Base-by-base conservation (phyloP, 352 stramenopile genomes). In the Globisporangium cylindrosporum region DNA sequence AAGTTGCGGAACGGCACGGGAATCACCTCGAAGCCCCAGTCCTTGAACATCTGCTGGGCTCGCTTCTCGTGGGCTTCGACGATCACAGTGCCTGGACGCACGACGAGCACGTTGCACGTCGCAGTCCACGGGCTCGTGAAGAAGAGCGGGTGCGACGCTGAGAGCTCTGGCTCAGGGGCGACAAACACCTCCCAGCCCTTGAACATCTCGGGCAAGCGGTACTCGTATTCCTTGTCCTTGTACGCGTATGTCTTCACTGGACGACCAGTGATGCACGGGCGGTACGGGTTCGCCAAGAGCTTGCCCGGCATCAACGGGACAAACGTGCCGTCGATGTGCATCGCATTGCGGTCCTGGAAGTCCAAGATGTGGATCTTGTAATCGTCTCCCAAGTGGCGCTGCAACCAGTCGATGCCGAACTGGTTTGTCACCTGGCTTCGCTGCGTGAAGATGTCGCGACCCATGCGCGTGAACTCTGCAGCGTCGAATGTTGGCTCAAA, bases 301-400 rank as follows among this genome's bases (percentile, higher is more conserved):
- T 97, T 96, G 46, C 88, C 89, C 4, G 87, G 85, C 78, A 90
- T 92, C 54, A 97, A 68, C 67, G 89, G 90, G 51, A 95, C 83
- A 65, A 97, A 96, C 56, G 88, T 96, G 38, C 90, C 90, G 66
- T 96, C 90, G 66, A 97, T 97, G 72, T 97, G 90, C 90, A 97
- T 97, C 62, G 90, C 90, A 62, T 96, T 95, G 64, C 88, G 89
- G 79, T 97, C 90, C 73, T 96, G 84, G 64, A 97, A 97, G 74
- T 97, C 90, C 9, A 97, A 78, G 59, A 92, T 83, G 68, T 97
- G 90, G 58, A 97, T 89, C 18, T 71, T 77, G 77, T 97, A 96
- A 34, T 95, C 82, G 65, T 93, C 81, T 34, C 88, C 90, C 29
- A 97, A 69, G 76, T 97, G 90, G 49, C 90, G 90, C 22, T 76